Percentiles rank a stretch among this genome's conserved stretches.
Conservation (phyloP, 164 flowering plant species). For the Dillenia suffruticosa region DNA sequence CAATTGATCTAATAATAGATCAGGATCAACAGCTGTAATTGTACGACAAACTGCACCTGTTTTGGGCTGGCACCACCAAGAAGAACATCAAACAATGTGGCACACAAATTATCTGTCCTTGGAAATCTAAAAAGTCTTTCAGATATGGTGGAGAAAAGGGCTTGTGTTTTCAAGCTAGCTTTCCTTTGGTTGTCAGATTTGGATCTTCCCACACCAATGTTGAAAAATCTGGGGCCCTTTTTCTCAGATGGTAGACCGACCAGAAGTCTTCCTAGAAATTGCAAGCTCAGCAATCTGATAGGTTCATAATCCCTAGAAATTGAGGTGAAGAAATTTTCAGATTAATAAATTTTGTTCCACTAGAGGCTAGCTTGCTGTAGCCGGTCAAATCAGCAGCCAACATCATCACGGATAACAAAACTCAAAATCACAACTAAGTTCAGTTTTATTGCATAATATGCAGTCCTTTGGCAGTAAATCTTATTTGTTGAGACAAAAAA, state of each 20-base stretch:
- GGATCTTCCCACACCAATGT: slow-evolving; percentile 66
- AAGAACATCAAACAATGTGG: slow-evolving; percentile 93
- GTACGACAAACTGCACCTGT: slow-evolving; percentile 49
- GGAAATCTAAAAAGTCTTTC: slow-evolving; percentile 84
- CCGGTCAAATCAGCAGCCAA: background rate
- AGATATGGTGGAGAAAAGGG: slow-evolving; percentile 69
- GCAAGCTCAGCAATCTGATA: slow-evolving; percentile 85
- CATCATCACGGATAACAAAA: background rate
- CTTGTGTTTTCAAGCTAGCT: slow-evolving; percentile 44
- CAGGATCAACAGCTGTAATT: too few relatives aligned
- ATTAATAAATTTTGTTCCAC: too few relatives aligned
- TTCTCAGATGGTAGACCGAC: slow-evolving; percentile 93
- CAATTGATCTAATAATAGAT: background rate
- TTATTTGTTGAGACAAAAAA: too few relatives aligned
- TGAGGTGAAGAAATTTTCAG: background rate
- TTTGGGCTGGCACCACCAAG: slow-evolving; percentile 99
- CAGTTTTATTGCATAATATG: too few relatives aligned
- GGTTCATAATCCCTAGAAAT: slow-evolving; percentile 79
- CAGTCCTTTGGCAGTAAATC: too few relatives aligned
- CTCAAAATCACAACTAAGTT: too few relatives aligned
- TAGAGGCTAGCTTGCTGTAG: too few relatives aligned
- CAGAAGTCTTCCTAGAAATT: slow-evolving; percentile 87
- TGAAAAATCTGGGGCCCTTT: slow-evolving; percentile 82
- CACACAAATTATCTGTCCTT: slow-evolving; percentile 78
- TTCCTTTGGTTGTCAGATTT: slow-evolving; percentile 63